phyloP scores from a whole-genome alignment of 2,329 filamentous ascomycete species.

The Monosporascus sp. region DNA sequence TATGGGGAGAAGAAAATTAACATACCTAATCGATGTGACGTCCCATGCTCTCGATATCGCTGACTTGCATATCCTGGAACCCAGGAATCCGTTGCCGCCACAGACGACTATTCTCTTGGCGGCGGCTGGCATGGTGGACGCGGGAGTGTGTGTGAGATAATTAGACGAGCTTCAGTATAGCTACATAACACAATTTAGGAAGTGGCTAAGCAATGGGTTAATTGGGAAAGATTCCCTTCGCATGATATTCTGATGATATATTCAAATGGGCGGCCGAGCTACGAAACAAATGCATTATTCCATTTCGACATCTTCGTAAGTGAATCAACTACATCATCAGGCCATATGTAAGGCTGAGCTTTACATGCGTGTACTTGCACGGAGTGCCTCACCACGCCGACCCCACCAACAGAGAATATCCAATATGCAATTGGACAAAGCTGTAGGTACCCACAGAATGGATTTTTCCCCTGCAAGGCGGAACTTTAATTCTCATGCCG shows the following conservation, averaged over 20 bases:
- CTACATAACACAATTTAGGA: background rate
- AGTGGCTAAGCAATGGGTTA: background rate
- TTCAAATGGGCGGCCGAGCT: background rate
- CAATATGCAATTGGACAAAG: background rate
- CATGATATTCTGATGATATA: background rate
- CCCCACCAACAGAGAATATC: background rate
- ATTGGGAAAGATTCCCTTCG: background rate
- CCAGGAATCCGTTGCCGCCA: constrained; percentile 89
- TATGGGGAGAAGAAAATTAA: background rate
- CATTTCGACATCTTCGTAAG: background rate
- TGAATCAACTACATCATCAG: constrained; percentile 21
- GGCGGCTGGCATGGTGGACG: constrained; percentile 46
- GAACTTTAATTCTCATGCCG: background rate
- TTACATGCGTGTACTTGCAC: no score
- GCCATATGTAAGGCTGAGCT: constrained; percentile 8
- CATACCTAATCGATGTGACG: constrained; percentile 84
- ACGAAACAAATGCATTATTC: no score
- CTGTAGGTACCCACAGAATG: background rate
- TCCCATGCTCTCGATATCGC: constrained; percentile 83
- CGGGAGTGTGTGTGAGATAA: constrained; percentile 7
- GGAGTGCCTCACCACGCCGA: background rate
- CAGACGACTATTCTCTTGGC: constrained; percentile 83
- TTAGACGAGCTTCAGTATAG: no score
- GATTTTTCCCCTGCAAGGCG: background rate
- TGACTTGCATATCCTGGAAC: constrained; percentile 83